Conservation (phyloP, 177 flowering plant genomes). For the Vitis hybrid region DNA sequence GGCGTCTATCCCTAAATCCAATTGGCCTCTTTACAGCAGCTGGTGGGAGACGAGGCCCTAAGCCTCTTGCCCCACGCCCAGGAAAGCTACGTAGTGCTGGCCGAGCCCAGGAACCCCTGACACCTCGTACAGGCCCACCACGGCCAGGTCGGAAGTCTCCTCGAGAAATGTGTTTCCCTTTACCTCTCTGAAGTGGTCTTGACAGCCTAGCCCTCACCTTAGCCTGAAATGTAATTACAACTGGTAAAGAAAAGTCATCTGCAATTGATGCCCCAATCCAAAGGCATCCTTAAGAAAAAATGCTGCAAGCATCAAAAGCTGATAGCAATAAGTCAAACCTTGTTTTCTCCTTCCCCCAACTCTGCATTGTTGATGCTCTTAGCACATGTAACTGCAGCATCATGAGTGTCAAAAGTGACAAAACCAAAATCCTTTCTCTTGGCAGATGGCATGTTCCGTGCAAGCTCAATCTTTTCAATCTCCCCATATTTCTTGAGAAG, state of each 20-base stretch:
- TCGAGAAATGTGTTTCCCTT: constrained; percentile 58
- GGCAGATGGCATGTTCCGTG: constrained; percentile 97
- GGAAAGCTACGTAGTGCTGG: constrained; percentile 52
- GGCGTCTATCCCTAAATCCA: constrained; percentile 62
- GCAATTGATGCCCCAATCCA: constrained; percentile 3
- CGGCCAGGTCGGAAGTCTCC: constrained; percentile 49
- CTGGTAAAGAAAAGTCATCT: not conserved
- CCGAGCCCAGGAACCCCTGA: constrained; percentile 63
- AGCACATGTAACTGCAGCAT: constrained; percentile 91
- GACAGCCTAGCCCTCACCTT: constrained; percentile 95
- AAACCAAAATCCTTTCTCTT: constrained; percentile 95
- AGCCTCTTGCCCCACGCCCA: constrained; percentile 42
- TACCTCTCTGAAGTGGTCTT: constrained; percentile 82
- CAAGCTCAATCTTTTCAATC: constrained; percentile 90
- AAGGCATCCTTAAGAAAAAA: not conserved
- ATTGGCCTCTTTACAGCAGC: constrained; percentile 52
- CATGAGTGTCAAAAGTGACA: constrained; percentile 87
- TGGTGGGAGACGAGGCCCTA: constrained; percentile 47
- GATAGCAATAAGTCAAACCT: constrained; percentile 43
- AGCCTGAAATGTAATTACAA: constrained; percentile 43
- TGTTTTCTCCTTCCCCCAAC: constrained; percentile 82
- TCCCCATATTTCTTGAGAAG: constrained; percentile 77
- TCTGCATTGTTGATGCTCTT: constrained; percentile 88
- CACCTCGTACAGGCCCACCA: constrained; percentile 37
- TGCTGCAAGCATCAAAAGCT: not conserved